Percentiles rank a stretch among this genome's conserved stretches.
phyloP scores from a whole-genome alignment of 352 stramenopile genomes.

The Phytophthora tubulina region DNA sequence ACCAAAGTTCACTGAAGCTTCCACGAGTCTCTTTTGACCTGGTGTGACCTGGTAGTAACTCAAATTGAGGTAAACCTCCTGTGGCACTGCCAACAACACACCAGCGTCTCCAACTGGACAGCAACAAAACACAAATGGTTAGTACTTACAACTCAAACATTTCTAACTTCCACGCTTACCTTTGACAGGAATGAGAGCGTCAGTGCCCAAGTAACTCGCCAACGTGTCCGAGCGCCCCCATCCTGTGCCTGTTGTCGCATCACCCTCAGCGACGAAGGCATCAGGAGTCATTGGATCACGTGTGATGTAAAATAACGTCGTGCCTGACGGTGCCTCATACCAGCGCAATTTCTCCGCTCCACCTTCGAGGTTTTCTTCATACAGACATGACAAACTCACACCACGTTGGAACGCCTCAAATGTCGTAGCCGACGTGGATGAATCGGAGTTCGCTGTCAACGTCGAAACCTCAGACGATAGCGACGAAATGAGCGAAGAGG shows the following conservation, averaged over 20 bases:
- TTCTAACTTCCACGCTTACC: constrained; percentile 40
- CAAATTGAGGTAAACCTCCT: constrained; percentile 79
- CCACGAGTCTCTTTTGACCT: constrained; percentile 70
- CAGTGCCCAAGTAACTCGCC: constrained; percentile 59
- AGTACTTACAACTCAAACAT: not conserved
- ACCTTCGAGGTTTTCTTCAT: constrained; percentile 88
- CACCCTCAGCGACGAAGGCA: constrained; percentile 62
- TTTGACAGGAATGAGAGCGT: constrained; percentile 82
- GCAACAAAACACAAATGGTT: constrained; percentile 14
- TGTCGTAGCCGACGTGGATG: constrained; percentile 21
- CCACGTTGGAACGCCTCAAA: constrained; percentile 59
- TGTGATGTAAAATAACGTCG: constrained; percentile 91
- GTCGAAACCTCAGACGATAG: constrained; percentile 34
- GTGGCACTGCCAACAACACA: constrained; percentile 60
- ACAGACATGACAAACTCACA: constrained; percentile 91
- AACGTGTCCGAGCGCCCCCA: constrained; percentile 77
- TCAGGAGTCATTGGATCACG: constrained; percentile 69
- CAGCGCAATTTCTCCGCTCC: constrained; percentile 83
- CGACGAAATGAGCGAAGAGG: constrained; percentile 51
- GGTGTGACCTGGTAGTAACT: constrained; percentile 84
- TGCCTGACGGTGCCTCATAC: constrained; percentile 87
- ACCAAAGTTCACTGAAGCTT: constrained; percentile 76
- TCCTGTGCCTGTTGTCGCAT: constrained; percentile 33
- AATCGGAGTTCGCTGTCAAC: constrained; percentile 26
- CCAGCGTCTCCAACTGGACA: constrained; percentile 56